Base-by-base conservation (phyloP, 345 rosid species). In the Corchorus olitorius region DNA sequence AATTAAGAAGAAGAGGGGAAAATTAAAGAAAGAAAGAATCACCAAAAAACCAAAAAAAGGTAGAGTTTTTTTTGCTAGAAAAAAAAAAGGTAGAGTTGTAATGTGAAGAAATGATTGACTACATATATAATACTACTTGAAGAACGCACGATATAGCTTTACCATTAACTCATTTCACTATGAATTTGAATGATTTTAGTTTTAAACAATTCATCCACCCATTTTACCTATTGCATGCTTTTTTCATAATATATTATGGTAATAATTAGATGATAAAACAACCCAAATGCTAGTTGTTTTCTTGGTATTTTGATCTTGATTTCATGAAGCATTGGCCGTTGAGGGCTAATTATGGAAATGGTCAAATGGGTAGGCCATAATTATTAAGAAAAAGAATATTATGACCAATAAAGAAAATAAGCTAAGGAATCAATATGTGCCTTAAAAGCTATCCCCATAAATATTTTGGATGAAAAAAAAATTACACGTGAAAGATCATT, bases 391-490 rank as follows among this genome's bases (percentile, higher is more conserved):
- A 41, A 41, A 41, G 6, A 41, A 41, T 27, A 27, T 27, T 27
- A 27, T 27, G n/a, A n/a, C 41, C 43, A 39, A 39, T 3, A 39
- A 39, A 39, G 6, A 39, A 39, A 39, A 6, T 39, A 39, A 6
- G 43, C 43, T 39, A 39, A n/a, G 17, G 12, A 72, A 72, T n/a
- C 50, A 72, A 72, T 72, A 72, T n/a, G 35, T 55, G 35, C 75
- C 50, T 54, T 45, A 45, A 70, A 70, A 70, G 17, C 33, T 35
- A 53, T 17, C 27, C 48, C 41, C 8, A 3, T 16, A 20, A 5
- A 19, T 45, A 6, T 8, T 20, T 37, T n/a, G 11, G 50, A 71
- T 19, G 49, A 39, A 72, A 71, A 17, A 27, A 19, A 19, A 55
- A 54, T 37, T 67, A 20, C 52, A 72, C 19, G 19, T 37, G 75